phyloP scores from a whole-genome alignment of 768 basidiomycete genomes.

The Hygrophoropsis aurantiaca region DNA sequence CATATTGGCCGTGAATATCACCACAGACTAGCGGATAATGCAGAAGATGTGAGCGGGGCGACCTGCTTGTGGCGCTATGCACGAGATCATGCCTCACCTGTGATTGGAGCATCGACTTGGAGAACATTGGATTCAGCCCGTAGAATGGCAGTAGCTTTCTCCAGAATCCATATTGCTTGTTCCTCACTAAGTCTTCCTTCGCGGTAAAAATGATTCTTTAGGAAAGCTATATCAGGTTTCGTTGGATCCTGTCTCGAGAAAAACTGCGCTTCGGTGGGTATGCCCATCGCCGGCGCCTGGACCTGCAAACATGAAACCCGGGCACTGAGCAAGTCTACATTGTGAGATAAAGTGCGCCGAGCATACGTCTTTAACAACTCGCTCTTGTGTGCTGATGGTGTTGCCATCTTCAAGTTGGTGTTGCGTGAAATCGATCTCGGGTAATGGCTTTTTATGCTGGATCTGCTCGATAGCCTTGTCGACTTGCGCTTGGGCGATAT shows the following conservation, averaged over 20 bases:
- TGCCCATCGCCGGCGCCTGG: constrained; percentile 94
- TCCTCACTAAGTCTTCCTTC: constrained; percentile 93
- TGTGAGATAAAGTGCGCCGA: constrained; percentile 3
- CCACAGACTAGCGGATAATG: constrained; percentile 72
- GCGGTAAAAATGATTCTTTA: constrained; percentile 99
- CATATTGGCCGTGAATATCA: constrained; percentile 99
- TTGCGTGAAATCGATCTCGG: constrained; percentile 85
- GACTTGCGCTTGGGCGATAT: constrained; percentile 34
- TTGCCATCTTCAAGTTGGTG: constrained; percentile 92
- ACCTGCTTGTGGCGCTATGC: background rate
- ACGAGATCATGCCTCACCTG: constrained; percentile 50
- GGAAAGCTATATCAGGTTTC: constrained; percentile 93
- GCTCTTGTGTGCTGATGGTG: constrained; percentile 88
- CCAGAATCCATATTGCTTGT: constrained; percentile 91
- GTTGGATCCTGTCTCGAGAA: constrained; percentile 79
- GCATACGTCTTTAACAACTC: constrained; percentile 93
- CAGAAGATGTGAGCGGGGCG: constrained; percentile 22
- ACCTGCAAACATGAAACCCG: constrained; percentile 51
- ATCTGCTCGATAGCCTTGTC: constrained; percentile 36
- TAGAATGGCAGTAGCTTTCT: constrained; percentile 82
- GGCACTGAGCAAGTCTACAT: constrained; percentile 7
- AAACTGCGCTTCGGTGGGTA: constrained; percentile 93
- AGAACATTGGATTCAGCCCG: constrained; percentile 86
- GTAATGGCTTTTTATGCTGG: constrained; percentile 45
- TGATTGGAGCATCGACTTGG: constrained; percentile 95